Evolutionary conservation across 306 rosid species (phyloP).

Genomic region (Canavalia gladiata): DNA sequence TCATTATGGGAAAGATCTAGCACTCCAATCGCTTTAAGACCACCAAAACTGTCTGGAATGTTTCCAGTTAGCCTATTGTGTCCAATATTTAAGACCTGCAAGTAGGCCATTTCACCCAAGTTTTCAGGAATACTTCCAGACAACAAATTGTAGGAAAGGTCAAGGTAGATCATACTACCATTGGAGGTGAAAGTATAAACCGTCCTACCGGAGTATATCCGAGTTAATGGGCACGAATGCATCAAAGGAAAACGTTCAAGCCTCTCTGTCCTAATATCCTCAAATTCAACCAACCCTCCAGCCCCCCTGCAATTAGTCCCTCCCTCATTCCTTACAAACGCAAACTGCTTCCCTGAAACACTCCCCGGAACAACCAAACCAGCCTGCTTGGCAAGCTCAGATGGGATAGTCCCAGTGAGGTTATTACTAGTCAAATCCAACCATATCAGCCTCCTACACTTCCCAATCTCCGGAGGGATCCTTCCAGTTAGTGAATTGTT

Average conservation of each 20-base stretch:
- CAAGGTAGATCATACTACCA: constrained; percentile 80
- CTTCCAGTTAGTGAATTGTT: constrained; percentile 74
- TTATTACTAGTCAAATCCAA: constrained; percentile 73
- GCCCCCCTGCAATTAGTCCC: constrained; percentile 85
- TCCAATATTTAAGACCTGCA: constrained; percentile 78
- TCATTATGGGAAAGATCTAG: constrained; percentile 78
- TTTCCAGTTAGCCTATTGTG: constrained; percentile 69
- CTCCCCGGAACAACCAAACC: constrained; percentile 67
- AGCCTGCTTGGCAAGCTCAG: constrained; percentile 67
- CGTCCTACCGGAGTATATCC: constrained; percentile 75
- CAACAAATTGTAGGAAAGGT: constrained; percentile 74
- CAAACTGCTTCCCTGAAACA: constrained; percentile 83
- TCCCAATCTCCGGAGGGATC: constrained; percentile 75
- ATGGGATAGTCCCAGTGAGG: constrained; percentile 65
- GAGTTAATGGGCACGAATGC: constrained; percentile 71
- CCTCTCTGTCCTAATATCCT: constrained; percentile 64
- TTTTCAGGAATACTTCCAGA: constrained; percentile 65
- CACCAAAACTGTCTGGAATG: constrained; percentile 77
- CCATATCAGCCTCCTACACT: constrained; percentile 74
- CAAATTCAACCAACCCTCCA: constrained; percentile 79
- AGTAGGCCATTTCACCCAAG: constrained; percentile 62
- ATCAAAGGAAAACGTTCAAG: constrained; percentile 70
- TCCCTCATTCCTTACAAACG: constrained; percentile 81
- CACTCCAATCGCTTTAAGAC: constrained; percentile 65
- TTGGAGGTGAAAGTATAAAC: constrained; percentile 62